A percentile compares a stretch with the other conserved stretches of the same genome.
phyloP scores from a whole-genome alignment of 208 protist species.

The Leishmania guyanensis region DNA sequence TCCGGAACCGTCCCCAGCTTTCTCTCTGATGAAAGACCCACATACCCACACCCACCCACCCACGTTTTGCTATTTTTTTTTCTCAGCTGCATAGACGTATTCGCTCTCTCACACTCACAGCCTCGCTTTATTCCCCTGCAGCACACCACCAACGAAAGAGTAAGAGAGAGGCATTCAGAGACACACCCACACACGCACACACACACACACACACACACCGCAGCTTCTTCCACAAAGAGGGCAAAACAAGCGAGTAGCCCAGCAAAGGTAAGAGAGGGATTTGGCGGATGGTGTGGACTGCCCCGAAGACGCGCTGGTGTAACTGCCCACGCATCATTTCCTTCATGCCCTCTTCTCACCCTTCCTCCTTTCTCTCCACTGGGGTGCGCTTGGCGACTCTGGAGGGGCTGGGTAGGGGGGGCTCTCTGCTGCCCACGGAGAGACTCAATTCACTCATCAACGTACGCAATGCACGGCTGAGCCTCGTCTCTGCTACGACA shows the following conservation, averaged over 20 bases:
- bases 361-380: background rate
- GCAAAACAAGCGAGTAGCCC: too few species aligned
- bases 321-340: too few species aligned
- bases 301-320: too few species aligned
- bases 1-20: background rate
- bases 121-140: too few species aligned
- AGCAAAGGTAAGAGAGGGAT: too few species aligned
- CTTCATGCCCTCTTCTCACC: too few species aligned
- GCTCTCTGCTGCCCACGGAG: too few species aligned
- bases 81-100: background rate
- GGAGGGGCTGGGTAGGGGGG: background rate
- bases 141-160: background rate
- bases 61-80: slow-evolving; percentile 4
- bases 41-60: background rate
- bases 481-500: background rate
- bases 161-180: background rate
- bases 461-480: background rate
- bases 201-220: background rate
- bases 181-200: background rate
- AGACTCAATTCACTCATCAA: too few species aligned
- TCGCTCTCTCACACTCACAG: background rate
- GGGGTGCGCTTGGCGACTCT: background rate
- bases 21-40: background rate
- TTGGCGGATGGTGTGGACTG: too few species aligned
- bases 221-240: too few species aligned